phyloP scores from a whole-genome alignment of 2,329 filamentous ascomycete genomes.

The Phaeosphaeriaceae sp. region DNA sequence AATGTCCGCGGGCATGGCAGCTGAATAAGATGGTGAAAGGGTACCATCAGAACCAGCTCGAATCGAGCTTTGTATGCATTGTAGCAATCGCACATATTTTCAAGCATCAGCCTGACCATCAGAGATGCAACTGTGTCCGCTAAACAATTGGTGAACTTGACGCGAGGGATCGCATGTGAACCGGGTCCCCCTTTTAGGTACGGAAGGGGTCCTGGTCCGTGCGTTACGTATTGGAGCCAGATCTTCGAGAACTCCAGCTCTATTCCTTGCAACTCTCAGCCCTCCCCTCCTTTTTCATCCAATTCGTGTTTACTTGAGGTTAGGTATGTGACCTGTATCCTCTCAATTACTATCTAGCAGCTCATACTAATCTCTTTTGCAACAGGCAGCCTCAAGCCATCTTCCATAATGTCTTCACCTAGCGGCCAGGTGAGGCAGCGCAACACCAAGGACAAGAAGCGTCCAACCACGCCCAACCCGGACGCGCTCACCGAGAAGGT shows the following conservation, averaged over 20 bases:
- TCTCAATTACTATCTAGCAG: slow-evolving; percentile 1
- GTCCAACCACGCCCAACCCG: slow-evolving; percentile 45
- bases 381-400: slow-evolving; percentile 35
- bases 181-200: not conserved
- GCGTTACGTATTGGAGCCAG: slow-evolving; percentile 22
- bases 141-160: not conserved
- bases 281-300: slow-evolving; percentile 22
- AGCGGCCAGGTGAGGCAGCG: slow-evolving; percentile 48
- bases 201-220: slow-evolving; percentile 14
- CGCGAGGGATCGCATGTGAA: not conserved
- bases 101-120: not conserved
- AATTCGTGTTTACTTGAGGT: slow-evolving; percentile 22
- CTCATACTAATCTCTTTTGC: slow-evolving; percentile 21
- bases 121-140: slow-evolving; percentile 1
- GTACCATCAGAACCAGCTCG: not conserved
- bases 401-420: slow-evolving; percentile 48
- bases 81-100: not conserved
- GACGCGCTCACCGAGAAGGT: slow-evolving; percentile 27
- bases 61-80: not conserved
- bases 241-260: slow-evolving; percentile 27
- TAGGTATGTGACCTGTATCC: slow-evolving; percentile 28
- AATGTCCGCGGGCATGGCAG: not conserved
- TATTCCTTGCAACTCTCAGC: slow-evolving; percentile 22
- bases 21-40: not conserved
- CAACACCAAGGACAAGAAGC: slow-evolving; percentile 49